Base-by-base conservation (phyloP, 352 stramenopile species). In the Plasmopara halstedii region DNA sequence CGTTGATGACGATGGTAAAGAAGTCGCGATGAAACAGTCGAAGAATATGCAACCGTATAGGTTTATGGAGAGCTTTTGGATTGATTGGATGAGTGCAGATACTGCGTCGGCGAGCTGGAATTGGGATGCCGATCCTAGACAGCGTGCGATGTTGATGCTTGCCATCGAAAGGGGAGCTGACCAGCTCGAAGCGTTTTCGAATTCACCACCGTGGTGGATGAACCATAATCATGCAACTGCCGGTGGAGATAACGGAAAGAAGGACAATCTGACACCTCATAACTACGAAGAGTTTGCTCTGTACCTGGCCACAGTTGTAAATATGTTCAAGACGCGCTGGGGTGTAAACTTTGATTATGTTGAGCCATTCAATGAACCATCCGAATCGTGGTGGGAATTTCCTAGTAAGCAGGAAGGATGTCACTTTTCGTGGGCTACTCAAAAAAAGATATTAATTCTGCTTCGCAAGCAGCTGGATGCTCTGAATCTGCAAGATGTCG, bases 201-300 rank as follows among this genome's bases (percentile, higher is more conserved):
- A 83, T 50, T 68, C 70, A 25, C 67, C 67, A 1, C 70, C 70
- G 2, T 83, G 70, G 70, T 83, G 70, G 70, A 83, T 83, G 70
- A 73, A 56, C n/a, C 62, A 66, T 47, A 79, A 79, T 53, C 45
- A 57, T 20, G 67, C 70, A 1, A 65, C 66, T 17, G 67, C 70
- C 0, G 70, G 70, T 15, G 67, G 56, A 9, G 53, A 61, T 14
- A 41, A 57, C 8, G 57, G 70, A 17, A 62, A 58, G 35, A 54
- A 57, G 13, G 67, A 77, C 49, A 83, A 83, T 31, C 47, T 83
- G 9, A 56, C 71, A 23, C 56, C 56, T 2, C 68, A 58, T 62
- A 75, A 73, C 55, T 43, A 77, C 18, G 52, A 75, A 19, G 39
- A 64, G 47, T 83, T 83, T 20, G 64, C 64, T 0, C 6, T 69